Conservation (phyloP, 2,329 filamentous ascomycete species). For the Neonectria punicea region DNA sequence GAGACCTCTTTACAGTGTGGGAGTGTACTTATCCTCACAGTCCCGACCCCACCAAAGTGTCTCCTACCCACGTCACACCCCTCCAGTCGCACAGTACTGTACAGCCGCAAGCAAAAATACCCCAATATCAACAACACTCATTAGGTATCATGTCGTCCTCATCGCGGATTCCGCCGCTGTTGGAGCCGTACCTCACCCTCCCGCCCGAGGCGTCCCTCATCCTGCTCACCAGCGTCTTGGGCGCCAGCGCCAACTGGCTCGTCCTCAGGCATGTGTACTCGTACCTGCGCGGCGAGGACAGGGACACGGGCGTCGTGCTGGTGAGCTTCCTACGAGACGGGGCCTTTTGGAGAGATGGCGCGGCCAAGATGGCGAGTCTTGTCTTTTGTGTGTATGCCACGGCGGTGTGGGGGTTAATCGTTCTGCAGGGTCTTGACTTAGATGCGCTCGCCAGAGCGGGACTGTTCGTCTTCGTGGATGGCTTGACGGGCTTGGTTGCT, state of each 20-base stretch:
- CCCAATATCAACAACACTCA: slow-evolving; percentile 18
- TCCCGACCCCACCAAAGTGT: slow-evolving; percentile 28
- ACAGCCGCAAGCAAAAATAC: slow-evolving; percentile 30
- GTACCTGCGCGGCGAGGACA: slow-evolving; percentile 49
- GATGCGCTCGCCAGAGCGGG: slow-evolving; percentile 66
- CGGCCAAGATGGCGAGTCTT: slow-evolving; percentile 68
- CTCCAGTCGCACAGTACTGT: slow-evolving; percentile 37
- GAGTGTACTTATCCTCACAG: slow-evolving; percentile 14
- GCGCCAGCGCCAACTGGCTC: slow-evolving; percentile 74
- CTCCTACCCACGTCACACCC: slow-evolving; percentile 17
- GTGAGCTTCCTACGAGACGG: slow-evolving; percentile 85
- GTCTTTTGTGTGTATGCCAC: neutral
- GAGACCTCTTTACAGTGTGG: slow-evolving; percentile 4
- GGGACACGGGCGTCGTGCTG: slow-evolving; percentile 70
- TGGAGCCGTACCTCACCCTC: slow-evolving; percentile 71
- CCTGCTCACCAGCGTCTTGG: slow-evolving; percentile 75
- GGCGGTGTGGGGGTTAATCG: neutral
- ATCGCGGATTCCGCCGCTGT: slow-evolving; percentile 68
- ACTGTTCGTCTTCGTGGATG: slow-evolving; percentile 80
- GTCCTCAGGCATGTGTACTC: slow-evolving; percentile 65
- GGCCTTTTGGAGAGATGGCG: slow-evolving; percentile 81
- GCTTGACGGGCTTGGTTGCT: slow-evolving; percentile 68
- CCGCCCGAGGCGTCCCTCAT: slow-evolving; percentile 69
- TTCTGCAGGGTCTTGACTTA: slow-evolving; percentile 75
- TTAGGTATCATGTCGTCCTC: slow-evolving; percentile 43